Base-by-base conservation (phyloP, 768 basidiomycete genomes). In the Tricholoma furcatifolium region DNA sequence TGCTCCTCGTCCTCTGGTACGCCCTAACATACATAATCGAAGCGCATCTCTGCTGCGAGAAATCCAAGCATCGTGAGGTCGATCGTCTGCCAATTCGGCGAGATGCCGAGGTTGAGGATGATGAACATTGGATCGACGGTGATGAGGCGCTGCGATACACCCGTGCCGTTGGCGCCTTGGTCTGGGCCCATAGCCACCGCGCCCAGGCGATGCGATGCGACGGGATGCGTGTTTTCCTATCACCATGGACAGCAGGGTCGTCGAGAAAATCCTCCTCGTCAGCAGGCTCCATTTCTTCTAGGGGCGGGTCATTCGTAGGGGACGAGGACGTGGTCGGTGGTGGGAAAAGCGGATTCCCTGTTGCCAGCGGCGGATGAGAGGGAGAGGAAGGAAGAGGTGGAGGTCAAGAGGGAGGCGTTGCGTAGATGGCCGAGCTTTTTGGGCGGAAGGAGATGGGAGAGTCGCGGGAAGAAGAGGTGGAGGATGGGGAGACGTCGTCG, bases 1-100 rank as follows among this genome's bases (percentile, higher is more conserved):
- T 69, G 47, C 69, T 54, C 3, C 78, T 81, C 57, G 77, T 73
- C 45, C 82, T 69, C 67, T 91, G 90, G 66, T 91, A 93, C 17
- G 93, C 86, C 21, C 91, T 78, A 36, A 93, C 84, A 64, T 91
- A 93, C 66, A n/a, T n/a, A n/a, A n/a, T 93, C 89, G 34, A 92
- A 69, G 36, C 78, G 72, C 74, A 91, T 77, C 59, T 83, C n/a
- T n/a, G n/a, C 80, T 1, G 83, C 79, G 0, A 88, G 89, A 76
- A 89, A 90, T 18, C 68, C 65, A 74, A 91, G 75, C 39, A 84
- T 77, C 20, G 71, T 49, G 38, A 76, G 52, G 50, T 85, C 78
- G 54, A 77, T 75, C 2, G 69, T 68, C 55, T 91, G 88, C 83
- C 91, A 93, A 59, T 81, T 84, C 30, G 74, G 66, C 6, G 84